phyloP scores from a whole-genome alignment of 179 eudicot genomes.

The Monotropa hypopitys region DNA sequence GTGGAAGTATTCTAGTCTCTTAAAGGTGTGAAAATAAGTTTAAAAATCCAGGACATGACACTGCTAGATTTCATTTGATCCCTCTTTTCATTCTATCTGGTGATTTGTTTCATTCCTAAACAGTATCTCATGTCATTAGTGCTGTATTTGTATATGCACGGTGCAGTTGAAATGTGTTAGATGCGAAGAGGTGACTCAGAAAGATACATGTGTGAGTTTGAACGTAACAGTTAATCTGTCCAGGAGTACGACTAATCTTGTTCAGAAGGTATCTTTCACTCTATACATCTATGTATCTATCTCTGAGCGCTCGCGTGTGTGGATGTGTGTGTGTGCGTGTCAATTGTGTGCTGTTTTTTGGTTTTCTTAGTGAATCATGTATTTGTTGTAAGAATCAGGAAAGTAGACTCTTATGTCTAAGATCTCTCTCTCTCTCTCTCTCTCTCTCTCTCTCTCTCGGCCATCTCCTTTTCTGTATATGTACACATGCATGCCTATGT shows the following conservation, averaged over 20 bases:
- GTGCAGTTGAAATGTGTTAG: slow-evolving; percentile 70
- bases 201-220: slow-evolving; percentile 59
- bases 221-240: slow-evolving; percentile 44
- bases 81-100: background rate
- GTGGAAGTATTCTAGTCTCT: too few species aligned
- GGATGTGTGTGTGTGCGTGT: background rate
- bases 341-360: background rate
- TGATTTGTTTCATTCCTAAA: background rate
- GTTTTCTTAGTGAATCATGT: background rate
- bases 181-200: slow-evolving; percentile 74
- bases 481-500: background rate
- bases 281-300: background rate
- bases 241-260: slow-evolving; percentile 46
- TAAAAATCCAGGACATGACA: too few species aligned
- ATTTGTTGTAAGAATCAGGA: background rate
- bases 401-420: background rate
- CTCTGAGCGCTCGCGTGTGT: background rate
- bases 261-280: slow-evolving; percentile 51
- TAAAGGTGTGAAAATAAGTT: too few species aligned
- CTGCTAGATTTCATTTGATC: background rate
- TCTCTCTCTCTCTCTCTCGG: background rate
- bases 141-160: background rate
- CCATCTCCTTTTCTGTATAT: too few species aligned
- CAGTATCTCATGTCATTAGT: background rate
- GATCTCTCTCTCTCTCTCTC: background rate